phyloP scores from a whole-genome alignment of 192 early-diverging fungal genomes.

The Coemansia sp. region DNA sequence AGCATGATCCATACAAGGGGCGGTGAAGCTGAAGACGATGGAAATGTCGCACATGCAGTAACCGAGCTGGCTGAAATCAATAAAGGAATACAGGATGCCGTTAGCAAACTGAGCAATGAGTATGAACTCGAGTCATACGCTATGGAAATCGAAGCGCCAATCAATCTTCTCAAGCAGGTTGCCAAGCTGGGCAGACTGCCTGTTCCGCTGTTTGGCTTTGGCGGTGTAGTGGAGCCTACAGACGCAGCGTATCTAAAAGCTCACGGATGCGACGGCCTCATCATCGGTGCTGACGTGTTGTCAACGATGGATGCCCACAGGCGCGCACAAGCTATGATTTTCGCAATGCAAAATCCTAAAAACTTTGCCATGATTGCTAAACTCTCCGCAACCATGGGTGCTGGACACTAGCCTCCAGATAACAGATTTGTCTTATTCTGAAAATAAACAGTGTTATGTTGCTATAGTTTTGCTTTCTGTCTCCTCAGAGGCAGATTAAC shows the following conservation, averaged over 20 bases:
- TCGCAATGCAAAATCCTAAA: conserved; percentile 88
- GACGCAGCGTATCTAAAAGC: conserved; percentile 98
- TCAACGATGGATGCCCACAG: conserved; percentile 82
- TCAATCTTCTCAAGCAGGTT: conserved; percentile 80
- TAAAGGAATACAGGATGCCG: conserved; percentile 54
- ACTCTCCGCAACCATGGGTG: background rate
- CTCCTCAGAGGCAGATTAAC: no score
- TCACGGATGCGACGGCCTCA: conserved; percentile 94
- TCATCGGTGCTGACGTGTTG: conserved; percentile 92
- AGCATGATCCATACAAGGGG: conserved; percentile 89
- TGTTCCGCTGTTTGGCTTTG: conserved; percentile 95
- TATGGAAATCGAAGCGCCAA: conserved; percentile 81
- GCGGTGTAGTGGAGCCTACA: conserved; percentile 91
- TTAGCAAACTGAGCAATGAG: conserved; percentile 53
- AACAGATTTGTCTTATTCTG: background rate
- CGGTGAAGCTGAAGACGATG: background rate
- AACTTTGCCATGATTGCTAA: conserved; percentile 43
- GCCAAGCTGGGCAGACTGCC: conserved; percentile 84
- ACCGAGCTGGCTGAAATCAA: background rate
- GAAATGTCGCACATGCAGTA: background rate
- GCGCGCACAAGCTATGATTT: conserved; percentile 83
- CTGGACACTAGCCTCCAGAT: background rate
- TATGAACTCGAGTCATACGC: conserved; percentile 80
- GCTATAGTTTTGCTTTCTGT: no score
- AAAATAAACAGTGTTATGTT: background rate